A percentile compares a stretch with the other conserved stretches of the same genome.
Evolutionary conservation across 169 alveolate genomes (phyloP).

Genomic region (Ichthyophthirius multifiliis): DNA sequence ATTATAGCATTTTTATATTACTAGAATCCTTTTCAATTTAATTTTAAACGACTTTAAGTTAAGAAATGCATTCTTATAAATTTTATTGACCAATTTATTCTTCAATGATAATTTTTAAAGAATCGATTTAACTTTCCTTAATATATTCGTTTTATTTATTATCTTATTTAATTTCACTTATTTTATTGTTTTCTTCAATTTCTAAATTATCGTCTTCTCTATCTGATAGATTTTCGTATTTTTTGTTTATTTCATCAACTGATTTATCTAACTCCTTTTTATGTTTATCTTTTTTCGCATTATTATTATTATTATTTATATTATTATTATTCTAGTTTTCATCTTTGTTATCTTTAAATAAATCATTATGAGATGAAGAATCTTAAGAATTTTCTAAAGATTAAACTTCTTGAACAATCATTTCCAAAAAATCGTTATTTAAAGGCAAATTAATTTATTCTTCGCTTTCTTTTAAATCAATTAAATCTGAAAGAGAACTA

Average conservation of each 20-base stretch:
- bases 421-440: no score
- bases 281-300: background rate
- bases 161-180: background rate
- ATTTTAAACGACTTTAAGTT: no score
- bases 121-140: background rate
- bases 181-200: background rate
- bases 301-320: background rate
- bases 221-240: background rate
- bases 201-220: slow-evolving; percentile 3
- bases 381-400: background rate
- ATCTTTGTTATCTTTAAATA: background rate
- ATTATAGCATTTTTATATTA: no score
- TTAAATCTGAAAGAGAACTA: background rate
- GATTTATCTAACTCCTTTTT: slow-evolving; percentile 8
- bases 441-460: background rate
- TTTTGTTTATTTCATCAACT: background rate
- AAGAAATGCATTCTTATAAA: background rate
- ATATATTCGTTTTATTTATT: background rate
- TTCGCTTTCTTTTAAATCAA: background rate
- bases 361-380: background rate
- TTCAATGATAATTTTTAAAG: background rate
- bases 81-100: background rate
- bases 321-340: background rate
- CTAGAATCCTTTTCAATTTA: no score
- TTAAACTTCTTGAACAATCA: background rate